Evolutionary conservation across 148 eudicot species (phyloP).

Genomic region (Amaranthus cruentus): DNA sequence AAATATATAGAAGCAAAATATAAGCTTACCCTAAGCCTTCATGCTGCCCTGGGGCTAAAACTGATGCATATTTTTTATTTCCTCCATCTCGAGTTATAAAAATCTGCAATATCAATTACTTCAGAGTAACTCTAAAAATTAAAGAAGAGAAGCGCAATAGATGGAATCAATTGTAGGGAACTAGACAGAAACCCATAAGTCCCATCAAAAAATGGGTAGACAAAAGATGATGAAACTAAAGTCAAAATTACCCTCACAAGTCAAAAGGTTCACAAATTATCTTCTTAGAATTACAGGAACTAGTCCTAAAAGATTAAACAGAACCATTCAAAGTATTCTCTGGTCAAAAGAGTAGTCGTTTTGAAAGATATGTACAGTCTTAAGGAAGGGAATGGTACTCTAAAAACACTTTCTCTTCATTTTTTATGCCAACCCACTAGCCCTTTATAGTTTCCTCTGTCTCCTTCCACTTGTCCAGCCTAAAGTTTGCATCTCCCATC

Average conservation of each 20-base stretch:
- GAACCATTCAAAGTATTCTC: neutral
- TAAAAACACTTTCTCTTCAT: no score
- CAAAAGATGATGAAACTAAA: no score
- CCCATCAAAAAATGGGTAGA: neutral
- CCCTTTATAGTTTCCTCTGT: no score
- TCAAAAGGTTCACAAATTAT: no score
- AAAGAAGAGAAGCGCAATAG: neutral
- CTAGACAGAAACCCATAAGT: neutral
- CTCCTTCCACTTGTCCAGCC: no score
- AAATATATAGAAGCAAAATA: neutral
- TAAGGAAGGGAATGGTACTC: no score
- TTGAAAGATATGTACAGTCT: no score
- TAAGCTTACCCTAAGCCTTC: slow-evolving; percentile 77
- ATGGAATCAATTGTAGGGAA: neutral
- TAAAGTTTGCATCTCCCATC: no score
- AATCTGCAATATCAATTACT: slow-evolving; percentile 44
- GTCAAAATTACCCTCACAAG: no score
- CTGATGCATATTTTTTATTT: slow-evolving; percentile 75
- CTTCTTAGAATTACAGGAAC: neutral
- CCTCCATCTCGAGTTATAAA: slow-evolving; percentile 94
- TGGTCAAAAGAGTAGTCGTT: neutral
- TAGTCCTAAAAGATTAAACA: neutral
- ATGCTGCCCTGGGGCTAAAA: slow-evolving; percentile 91
- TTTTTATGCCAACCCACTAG: no score
- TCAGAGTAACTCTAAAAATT: neutral